phyloP scores from a whole-genome alignment of 2,329 filamentous ascomycete genomes.

The Hysterium pulicare region DNA sequence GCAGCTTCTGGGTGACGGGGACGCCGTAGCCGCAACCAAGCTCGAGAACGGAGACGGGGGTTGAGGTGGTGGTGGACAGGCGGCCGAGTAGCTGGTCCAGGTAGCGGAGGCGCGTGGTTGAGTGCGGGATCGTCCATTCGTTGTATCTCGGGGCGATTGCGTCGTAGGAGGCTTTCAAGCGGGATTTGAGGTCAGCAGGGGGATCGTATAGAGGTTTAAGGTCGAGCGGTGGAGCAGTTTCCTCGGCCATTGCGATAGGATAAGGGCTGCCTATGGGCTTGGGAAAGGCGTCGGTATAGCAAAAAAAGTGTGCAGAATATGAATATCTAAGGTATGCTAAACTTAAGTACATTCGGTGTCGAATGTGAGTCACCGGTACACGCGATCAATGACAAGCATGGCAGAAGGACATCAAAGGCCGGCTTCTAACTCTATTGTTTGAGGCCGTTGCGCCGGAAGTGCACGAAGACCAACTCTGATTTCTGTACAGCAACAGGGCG shows the following conservation, averaged over 20 bases:
- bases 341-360: constrained; percentile 2
- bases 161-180: constrained; percentile 27
- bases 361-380: constrained; percentile 1
- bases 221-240: constrained; percentile 2
- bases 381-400: too few species aligned
- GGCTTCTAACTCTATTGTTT: too few species aligned
- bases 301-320: constrained; percentile 4
- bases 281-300: constrained; percentile 1
- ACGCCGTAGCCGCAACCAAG: constrained; percentile 29
- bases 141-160: constrained; percentile 26
- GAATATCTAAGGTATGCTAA: constrained; percentile 4
- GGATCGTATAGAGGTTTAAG: constrained; percentile 1
- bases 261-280: not conserved
- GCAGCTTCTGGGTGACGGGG: constrained; percentile 23
- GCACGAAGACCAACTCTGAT: too few species aligned
- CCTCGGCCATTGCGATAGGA: constrained; percentile 3
- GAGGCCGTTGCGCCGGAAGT: too few species aligned
- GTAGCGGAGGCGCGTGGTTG: constrained; percentile 21
- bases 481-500: too few species aligned
- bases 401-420: too few species aligned
- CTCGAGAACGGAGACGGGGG: constrained; percentile 7
- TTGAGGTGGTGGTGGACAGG: constrained; percentile 4
- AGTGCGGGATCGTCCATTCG: constrained; percentile 16
- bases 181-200: constrained; percentile 21
- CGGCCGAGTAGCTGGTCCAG: constrained; percentile 14